Percentiles rank a stretch among this genome's conserved stretches.
Conservation (phyloP, 1,284 basidiomycete genomes). For the Schizophyllum commune region DNA sequence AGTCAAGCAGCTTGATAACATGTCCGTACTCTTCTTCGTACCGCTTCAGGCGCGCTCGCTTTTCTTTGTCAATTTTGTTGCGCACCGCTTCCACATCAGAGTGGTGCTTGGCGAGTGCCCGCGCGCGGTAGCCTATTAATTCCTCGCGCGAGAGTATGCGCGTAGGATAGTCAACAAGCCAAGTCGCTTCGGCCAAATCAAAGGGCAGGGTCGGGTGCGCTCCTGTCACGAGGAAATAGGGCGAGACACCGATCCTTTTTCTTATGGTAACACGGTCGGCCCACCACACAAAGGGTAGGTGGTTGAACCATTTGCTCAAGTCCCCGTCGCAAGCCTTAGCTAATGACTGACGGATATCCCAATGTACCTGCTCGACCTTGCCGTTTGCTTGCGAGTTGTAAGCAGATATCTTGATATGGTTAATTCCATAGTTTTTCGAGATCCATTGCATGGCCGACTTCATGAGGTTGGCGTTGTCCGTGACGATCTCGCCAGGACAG, state of each 20-base stretch:
- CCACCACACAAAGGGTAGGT: slow-evolving; percentile 27
- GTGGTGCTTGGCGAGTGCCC: slow-evolving; percentile 18
- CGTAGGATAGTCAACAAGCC: slow-evolving; percentile 17
- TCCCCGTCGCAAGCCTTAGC: slow-evolving; percentile 23
- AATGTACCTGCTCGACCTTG: slow-evolving; percentile 28
- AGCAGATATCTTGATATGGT: slow-evolving; percentile 30
- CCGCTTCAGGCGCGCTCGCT: no score
- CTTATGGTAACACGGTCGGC: slow-evolving; percentile 20
- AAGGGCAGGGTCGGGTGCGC: slow-evolving; percentile 22
- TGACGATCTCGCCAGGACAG: slow-evolving; percentile 17
- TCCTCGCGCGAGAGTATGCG: slow-evolving; percentile 17
- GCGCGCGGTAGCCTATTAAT: slow-evolving; percentile 17
- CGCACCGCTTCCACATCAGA: slow-evolving; percentile 9
- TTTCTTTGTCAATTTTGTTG: no score
- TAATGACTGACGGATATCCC: slow-evolving; percentile 25
- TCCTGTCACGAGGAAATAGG: slow-evolving; percentile 23
- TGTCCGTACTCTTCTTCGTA: slow-evolving; percentile 10
- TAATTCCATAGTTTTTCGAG: slow-evolving; percentile 23
- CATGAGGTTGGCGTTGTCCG: slow-evolving; percentile 26
- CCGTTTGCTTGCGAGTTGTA: slow-evolving; percentile 39
- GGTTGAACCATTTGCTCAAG: slow-evolving; percentile 25
- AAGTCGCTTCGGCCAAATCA: slow-evolving; percentile 33
- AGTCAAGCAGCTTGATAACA: slow-evolving; percentile 24
- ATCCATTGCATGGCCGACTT: slow-evolving; percentile 23
- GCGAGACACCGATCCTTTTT: slow-evolving; percentile 11